Conservation (phyloP, 2,329 filamentous ascomycete species). For the Diplodia intermedia region DNA sequence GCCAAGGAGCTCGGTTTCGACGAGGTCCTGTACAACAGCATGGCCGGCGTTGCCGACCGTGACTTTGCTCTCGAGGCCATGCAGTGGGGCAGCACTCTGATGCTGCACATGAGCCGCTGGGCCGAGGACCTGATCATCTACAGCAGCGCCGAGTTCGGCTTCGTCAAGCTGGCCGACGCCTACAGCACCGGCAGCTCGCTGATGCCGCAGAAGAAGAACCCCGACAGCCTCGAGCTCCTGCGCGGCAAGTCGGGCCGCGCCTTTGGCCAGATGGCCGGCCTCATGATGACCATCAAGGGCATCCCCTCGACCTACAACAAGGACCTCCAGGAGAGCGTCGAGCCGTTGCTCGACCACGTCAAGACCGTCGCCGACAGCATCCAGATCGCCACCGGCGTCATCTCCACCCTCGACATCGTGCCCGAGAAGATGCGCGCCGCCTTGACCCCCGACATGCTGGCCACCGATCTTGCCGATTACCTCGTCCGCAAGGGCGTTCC, state of each 20-base stretch:
- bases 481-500: slow-evolving; percentile 72
- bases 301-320: slow-evolving; percentile 88
- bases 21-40: slow-evolving; percentile 75
- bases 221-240: slow-evolving; percentile 75
- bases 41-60: slow-evolving; percentile 76
- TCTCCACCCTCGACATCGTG: slow-evolving; percentile 73
- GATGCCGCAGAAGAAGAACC: slow-evolving; percentile 88
- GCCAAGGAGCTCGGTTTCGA: slow-evolving; percentile 82
- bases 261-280: slow-evolving; percentile 81
- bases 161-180: slow-evolving; percentile 76
- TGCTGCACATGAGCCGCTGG: slow-evolving; percentile 81
- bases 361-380: slow-evolving; percentile 83
- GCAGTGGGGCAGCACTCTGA: slow-evolving; percentile 79
- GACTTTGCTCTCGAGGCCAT: slow-evolving; percentile 85
- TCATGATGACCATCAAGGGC: slow-evolving; percentile 78
- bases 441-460: slow-evolving; percentile 83
- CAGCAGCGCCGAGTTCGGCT: slow-evolving; percentile 76
- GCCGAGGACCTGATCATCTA: slow-evolving; percentile 88
- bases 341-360: slow-evolving; percentile 84
- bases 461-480: slow-evolving; percentile 71
- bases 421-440: slow-evolving; percentile 80
- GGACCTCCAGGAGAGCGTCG: slow-evolving; percentile 85
- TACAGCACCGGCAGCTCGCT: slow-evolving; percentile 78
- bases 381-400: slow-evolving; percentile 80
- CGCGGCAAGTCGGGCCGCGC: slow-evolving; percentile 78